Evolutionary conservation across 2,329 filamentous ascomycete genomes (phyloP), one percentile per base, ranked within the genome.

Genomic region (Bertia moriformis): DNA sequence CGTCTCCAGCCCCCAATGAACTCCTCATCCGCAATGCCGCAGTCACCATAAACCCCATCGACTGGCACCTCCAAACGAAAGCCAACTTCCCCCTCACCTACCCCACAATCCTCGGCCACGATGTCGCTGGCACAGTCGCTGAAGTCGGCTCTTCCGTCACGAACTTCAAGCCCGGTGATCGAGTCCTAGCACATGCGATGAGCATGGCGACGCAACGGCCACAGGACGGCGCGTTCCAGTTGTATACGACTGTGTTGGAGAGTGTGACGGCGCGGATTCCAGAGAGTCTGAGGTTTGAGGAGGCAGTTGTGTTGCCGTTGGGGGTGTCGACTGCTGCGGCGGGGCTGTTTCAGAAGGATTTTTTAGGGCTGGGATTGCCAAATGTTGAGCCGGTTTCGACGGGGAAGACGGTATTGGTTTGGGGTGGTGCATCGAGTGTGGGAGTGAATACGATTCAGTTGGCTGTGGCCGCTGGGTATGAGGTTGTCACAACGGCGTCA

Each of bases 351-450:
- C 45, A 51, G 22, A 24, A 44, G 19, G 38, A 39, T 15, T 38
- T 41, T 17, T 42, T 53, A 10, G 47, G 40, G 10, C 47, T 53
- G n/a, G 41, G 14, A 15, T 39, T 48, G n/a, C 49, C 49, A 0
- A 43, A 20, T 40, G 5, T 40, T 27, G 24, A 10, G 39, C 50
- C 18, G 44, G 14, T 32, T 7, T 35, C 32, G 19, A 43, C 43
- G 40, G 10, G 7, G 7, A 18, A 38, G 36, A 17, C 7, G 38
- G 47, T 53, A 37, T 29, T 65, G 0, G 49, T 72, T 13, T 73
- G 66, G 63, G 69, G 69, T n/a, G 71, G 68, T 0, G 59, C 63
- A 2, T 61, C 62, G 0, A 57, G 55, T 14, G 63, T 67, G 0
- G 66, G 67, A 1, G 57, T 57, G 30, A 60, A 58, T 33, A 62